These are phyloP conservation scores for Viola pubescens DNA, from an alignment of 441 rosid species.

Conservation along the genomic window DNA sequence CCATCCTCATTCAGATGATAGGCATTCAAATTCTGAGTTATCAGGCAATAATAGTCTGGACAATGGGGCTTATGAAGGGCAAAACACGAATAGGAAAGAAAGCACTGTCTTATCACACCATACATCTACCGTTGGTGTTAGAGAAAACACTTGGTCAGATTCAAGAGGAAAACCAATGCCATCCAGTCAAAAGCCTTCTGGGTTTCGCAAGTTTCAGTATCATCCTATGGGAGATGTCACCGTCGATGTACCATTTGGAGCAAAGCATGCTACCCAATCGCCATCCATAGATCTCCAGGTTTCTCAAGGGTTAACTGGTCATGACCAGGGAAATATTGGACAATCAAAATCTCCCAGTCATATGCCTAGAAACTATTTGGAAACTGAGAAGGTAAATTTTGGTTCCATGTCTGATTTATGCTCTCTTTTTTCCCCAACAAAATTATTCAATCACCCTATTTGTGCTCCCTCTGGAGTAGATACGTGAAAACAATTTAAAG, in stretches of 20 bases:
- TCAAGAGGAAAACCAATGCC: too few relatives aligned
- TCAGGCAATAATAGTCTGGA: too few relatives aligned
- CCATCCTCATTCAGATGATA: too few relatives aligned
- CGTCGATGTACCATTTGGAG: too few relatives aligned
- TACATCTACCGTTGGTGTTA: too few relatives aligned
- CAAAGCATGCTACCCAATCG: too few relatives aligned
- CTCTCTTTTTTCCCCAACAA: background rate
- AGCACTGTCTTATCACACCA: too few relatives aligned
- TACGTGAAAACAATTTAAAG: conserved; percentile 4
- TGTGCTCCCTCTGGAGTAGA: background rate
- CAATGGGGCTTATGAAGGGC: too few relatives aligned
- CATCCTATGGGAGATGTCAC: conserved; percentile 75
- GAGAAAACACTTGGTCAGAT: too few relatives aligned
- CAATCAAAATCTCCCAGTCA: conserved; percentile 40
- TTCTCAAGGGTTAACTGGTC: conserved; percentile 30
- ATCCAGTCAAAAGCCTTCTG: conserved; percentile 30
- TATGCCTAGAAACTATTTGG: conserved; percentile 30
- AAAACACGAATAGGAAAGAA: too few relatives aligned
- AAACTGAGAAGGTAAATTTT: conserved; percentile 37
- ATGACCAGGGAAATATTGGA: conserved; percentile 28
- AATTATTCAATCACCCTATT: background rate
- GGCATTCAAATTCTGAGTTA: too few relatives aligned
- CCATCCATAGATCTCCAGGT: conserved; percentile 7
- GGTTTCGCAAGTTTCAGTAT: conserved; percentile 60
- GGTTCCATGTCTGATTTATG: background rate